Conservation (phyloP, 2,329 filamentous ascomycete species). For the Talaromyces sp. region DNA sequence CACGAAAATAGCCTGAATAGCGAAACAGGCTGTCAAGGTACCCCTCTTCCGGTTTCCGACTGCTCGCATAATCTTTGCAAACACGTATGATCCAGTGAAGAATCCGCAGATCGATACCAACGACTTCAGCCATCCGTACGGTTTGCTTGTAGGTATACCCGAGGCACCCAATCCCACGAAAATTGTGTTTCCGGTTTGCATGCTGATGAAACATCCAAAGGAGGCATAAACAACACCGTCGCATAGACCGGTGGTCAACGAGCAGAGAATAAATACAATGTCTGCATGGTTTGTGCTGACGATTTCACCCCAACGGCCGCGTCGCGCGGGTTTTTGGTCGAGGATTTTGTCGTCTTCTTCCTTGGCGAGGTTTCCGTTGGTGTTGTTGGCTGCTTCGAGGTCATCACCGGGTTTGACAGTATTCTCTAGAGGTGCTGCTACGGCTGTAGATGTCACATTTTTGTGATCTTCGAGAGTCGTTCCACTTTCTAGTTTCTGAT, state of each 20-base stretch:
- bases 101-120: slow-evolving; percentile 42
- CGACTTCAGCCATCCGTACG: slow-evolving; percentile 46
- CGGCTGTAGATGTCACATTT: background rate
- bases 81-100: slow-evolving; percentile 41
- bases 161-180: slow-evolving; percentile 47
- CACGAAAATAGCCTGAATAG: slow-evolving; percentile 38
- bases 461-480: background rate
- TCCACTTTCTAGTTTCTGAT: background rate
- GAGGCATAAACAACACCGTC: slow-evolving; percentile 47
- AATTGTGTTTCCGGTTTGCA: slow-evolving; percentile 50
- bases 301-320: slow-evolving; percentile 28
- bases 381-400: background rate
- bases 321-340: background rate
- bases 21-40: slow-evolving; percentile 42
- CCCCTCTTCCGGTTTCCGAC: slow-evolving; percentile 34
- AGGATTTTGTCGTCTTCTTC: background rate
- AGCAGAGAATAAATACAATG: slow-evolving; percentile 37
- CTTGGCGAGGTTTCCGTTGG: background rate
- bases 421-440: background rate
- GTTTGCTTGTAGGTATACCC: slow-evolving; percentile 36
- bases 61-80: slow-evolving; percentile 37
- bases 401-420: background rate
- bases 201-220: slow-evolving; percentile 48
- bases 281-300: slow-evolving; percentile 35
- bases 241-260: slow-evolving; percentile 43